These are phyloP conservation scores for Penicillium capsulatum DNA, from an alignment of 2,329 filamentous ascomycete genomes.

Conservation along the genomic window DNA sequence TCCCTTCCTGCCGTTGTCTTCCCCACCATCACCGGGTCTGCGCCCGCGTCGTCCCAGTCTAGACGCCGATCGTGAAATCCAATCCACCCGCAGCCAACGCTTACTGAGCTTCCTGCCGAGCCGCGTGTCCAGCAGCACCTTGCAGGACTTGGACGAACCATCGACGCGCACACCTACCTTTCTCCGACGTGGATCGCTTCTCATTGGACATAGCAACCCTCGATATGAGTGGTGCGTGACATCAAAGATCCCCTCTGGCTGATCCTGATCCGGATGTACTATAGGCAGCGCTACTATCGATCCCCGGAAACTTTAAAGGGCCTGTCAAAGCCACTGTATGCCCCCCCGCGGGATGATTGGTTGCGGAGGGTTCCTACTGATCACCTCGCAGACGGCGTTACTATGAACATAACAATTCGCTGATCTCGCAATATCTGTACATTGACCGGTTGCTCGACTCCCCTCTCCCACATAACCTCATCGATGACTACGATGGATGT, in stretches of 20 bases:
- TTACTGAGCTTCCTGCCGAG: constrained; percentile 31
- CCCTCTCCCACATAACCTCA: constrained; percentile 81
- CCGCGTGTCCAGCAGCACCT: constrained; percentile 20
- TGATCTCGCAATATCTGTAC: constrained; percentile 89
- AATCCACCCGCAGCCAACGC: constrained; percentile 40
- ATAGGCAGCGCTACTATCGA: constrained; percentile 74
- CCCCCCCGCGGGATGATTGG: constrained; percentile 2
- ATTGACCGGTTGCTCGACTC: constrained; percentile 89
- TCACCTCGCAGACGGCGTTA: constrained; percentile 61
- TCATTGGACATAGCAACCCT: constrained; percentile 86
- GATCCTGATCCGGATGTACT: not conserved
- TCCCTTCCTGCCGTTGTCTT: constrained; percentile 15
- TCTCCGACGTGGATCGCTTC: constrained; percentile 23
- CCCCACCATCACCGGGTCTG: constrained; percentile 10
- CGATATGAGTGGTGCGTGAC: constrained; percentile 65
- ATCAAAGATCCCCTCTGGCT: not conserved
- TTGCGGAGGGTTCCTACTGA: not conserved
- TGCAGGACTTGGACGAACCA: constrained; percentile 16
- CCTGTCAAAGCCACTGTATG: constrained; percentile 67
- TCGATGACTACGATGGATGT: constrained; percentile 69
- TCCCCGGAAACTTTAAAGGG: constrained; percentile 66
- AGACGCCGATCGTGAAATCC: constrained; percentile 33
- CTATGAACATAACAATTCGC: constrained; percentile 82
- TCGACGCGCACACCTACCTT: constrained; percentile 8
- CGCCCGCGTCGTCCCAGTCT: constrained; percentile 30